Percentiles rank a stretch among this genome's conserved stretches.
phyloP scores from a whole-genome alignment of 352 stramenopile genomes.

The Phytophthora sp. region DNA sequence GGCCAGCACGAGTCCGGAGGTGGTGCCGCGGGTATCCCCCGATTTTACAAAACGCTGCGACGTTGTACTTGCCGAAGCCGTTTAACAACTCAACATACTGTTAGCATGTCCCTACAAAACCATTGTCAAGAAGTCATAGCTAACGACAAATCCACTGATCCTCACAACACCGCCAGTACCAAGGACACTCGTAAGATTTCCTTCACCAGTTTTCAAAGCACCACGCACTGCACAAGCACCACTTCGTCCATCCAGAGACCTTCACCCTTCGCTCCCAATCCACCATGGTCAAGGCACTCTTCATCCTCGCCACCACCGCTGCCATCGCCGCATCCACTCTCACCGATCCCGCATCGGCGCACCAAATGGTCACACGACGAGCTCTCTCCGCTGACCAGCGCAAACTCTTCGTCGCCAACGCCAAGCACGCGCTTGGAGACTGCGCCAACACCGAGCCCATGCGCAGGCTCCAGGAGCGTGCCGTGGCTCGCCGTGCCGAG shows the following conservation, averaged over 20 bases:
- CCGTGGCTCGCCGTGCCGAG: constrained; percentile 14
- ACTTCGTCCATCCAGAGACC: too few relatives aligned
- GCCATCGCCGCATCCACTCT: constrained; percentile 9
- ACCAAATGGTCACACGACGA: constrained; percentile 21
- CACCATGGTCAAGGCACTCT: constrained; percentile 18
- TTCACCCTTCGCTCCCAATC: not conserved
- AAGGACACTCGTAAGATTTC: too few relatives aligned
- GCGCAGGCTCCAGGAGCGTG: constrained; percentile 28
- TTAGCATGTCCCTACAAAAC: too few relatives aligned
- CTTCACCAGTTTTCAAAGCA: too few relatives aligned
- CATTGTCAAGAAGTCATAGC: too few relatives aligned
- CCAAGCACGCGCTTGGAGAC: constrained; percentile 22
- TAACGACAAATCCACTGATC: too few relatives aligned
- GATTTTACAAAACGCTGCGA: not conserved
- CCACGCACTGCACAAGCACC: too few relatives aligned
- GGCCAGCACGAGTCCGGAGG: not conserved
- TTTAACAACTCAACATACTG: constrained; percentile 7
- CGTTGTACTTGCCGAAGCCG: not conserved
- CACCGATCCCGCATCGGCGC: constrained; percentile 7
- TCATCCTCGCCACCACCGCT: constrained; percentile 9
- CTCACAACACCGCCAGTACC: too few relatives aligned
- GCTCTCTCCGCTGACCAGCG: constrained; percentile 16
- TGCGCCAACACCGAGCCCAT: constrained; percentile 22
- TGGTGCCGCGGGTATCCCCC: constrained; percentile 7
- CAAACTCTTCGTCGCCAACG: constrained; percentile 30